Base-by-base conservation (phyloP, 2,329 filamentous ascomycete genomes). In the Remersonia thermophila region DNA sequence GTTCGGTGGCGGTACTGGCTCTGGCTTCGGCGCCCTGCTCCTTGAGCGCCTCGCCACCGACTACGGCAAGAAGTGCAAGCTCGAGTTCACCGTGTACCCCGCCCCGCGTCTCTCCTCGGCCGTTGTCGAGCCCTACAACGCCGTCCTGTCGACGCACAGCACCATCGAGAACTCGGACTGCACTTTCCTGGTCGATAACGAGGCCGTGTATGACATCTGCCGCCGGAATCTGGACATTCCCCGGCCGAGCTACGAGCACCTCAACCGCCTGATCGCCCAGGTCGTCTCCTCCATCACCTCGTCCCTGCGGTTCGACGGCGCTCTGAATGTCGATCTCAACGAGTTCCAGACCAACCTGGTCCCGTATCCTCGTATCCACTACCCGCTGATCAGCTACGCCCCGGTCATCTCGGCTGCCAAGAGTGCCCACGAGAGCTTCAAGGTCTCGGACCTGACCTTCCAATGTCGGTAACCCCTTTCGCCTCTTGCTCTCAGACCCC, bases 401-500 rank as follows among this genome's bases (percentile, higher is more conserved):
- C 77, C 77, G 23, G 77, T 83, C 49, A 68, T 82, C 46, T 81
- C 77, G 15, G 74, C 76, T 40, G 68, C 72, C 65, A 83, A 83
- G 72, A 84, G 80, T 60, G 73, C 77, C 32, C 83, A 91, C 55
- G 83, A 91, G 67, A 84, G 80, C 67, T 87, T 87, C 75, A 85
- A 84, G 69, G 79, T 86, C 37, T 71, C 76, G 44, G 84, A 91
- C 47, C 62, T 82, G 45, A 82, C 77, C 54, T 76, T 80, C 63
- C 77, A 81, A 59, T 81, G 77, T 81, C 66, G 55, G 71, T 64
- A 3, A 5, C 12, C 4, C 1, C 16, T 13, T 27, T 16, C 2
- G 11, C 13, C 12, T n/a, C 18, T 13, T 30, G 10, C 10, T 27
- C 28, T 31, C 12, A 27, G 33, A 16, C 23, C 7, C n/a, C n/a